phyloP scores from a whole-genome alignment of 129 eudicot species.

The Chrysanthemum makinoi region DNA sequence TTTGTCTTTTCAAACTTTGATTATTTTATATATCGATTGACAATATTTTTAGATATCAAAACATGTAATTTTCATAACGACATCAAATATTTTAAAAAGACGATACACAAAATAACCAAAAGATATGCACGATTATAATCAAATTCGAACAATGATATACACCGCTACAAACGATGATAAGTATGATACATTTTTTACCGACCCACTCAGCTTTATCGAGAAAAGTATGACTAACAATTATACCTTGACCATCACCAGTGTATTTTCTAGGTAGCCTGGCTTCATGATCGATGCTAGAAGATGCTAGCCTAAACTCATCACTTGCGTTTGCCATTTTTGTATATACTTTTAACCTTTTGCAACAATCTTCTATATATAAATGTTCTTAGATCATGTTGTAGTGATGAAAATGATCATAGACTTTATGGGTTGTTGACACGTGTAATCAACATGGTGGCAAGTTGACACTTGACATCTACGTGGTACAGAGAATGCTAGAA shows the following conservation, averaged over 20 bases:
- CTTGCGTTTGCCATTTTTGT: constrained; percentile 53
- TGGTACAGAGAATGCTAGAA: neutral
- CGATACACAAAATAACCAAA: too few species aligned
- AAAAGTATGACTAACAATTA: neutral
- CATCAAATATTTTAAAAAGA: too few species aligned
- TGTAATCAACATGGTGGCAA: constrained; percentile 18
- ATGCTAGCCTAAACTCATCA: constrained; percentile 63
- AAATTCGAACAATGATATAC: too few species aligned
- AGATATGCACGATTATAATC: too few species aligned
- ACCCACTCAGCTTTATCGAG: too few species aligned
- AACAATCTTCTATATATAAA: neutral
- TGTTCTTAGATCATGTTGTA: neutral
- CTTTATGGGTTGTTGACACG: constrained; percentile 35
- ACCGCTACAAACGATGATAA: too few species aligned
- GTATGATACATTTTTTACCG: too few species aligned
- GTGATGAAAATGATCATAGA: neutral
- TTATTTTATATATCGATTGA: too few species aligned
- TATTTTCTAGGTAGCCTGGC: constrained; percentile 65
- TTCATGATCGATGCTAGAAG: constrained; percentile 55
- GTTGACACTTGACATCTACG: constrained; percentile 29
- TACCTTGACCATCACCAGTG: constrained; percentile 75
- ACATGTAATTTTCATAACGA: too few species aligned
- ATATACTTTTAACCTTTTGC: neutral
- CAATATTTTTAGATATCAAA: too few species aligned
- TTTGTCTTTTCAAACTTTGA: too few species aligned